Percentiles rank a stretch among this genome's conserved stretches.
phyloP scores from a whole-genome alignment of 108 stramenopile genomes.

The Skeletonema costatum region DNA sequence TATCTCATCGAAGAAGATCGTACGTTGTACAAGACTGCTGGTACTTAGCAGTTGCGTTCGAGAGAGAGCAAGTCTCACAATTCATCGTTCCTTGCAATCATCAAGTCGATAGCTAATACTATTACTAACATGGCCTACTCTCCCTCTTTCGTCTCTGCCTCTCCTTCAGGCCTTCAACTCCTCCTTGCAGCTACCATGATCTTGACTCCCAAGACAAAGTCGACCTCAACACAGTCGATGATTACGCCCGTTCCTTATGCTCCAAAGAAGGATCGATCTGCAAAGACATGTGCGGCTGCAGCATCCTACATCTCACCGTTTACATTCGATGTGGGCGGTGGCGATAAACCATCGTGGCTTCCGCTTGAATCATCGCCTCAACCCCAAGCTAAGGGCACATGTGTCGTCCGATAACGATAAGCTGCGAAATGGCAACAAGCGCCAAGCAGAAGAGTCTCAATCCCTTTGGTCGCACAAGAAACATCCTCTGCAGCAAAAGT shows the following conservation, averaged over 20 bases:
- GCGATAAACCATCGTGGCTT: neutral
- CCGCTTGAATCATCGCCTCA: neutral
- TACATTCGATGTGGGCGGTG: neutral
- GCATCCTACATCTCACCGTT: neutral
- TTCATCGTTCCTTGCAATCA: too few species aligned
- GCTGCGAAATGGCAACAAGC: neutral
- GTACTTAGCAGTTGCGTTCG: too few species aligned
- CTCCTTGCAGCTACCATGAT: neutral
- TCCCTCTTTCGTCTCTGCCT: too few species aligned
- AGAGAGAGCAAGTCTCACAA: too few species aligned
- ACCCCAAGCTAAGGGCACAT: neutral
- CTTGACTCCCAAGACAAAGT: neutral
- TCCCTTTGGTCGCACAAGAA: neutral
- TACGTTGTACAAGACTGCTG: too few species aligned
- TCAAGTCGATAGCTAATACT: too few species aligned
- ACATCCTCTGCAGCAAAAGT: neutral
- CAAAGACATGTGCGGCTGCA: neutral
- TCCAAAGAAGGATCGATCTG: neutral
- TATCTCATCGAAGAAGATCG: too few species aligned
- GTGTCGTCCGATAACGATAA: neutral
- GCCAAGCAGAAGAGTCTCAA: neutral
- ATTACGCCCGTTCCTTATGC: neutral
- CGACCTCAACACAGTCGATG: neutral
- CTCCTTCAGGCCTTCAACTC: too few species aligned
- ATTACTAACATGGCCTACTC: too few species aligned